Conservation (phyloP, 2,329 filamentous ascomycete species). For the Apiospora saccharicola region DNA sequence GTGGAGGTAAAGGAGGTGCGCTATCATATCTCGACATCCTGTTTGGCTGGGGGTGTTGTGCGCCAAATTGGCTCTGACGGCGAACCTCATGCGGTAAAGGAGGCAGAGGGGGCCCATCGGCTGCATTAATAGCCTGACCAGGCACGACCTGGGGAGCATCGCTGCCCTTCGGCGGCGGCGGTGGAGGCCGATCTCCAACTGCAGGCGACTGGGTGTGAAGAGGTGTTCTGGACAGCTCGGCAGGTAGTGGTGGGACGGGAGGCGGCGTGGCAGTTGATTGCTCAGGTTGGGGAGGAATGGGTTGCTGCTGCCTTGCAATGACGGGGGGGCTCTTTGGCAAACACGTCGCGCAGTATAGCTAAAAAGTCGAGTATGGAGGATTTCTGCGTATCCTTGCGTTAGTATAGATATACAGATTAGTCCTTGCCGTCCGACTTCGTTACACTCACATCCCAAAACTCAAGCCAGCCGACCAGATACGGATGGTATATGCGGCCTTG, state of each 20-base stretch:
- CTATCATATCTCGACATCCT: constrained; percentile 44
- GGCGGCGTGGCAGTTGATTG: constrained; percentile 49
- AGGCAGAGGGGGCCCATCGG: constrained; percentile 42
- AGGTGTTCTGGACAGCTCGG: constrained; percentile 61
- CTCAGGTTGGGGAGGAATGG: background rate
- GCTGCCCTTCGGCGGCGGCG: constrained; percentile 62
- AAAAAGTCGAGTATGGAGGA: constrained; percentile 86
- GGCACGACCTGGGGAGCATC: constrained; percentile 41
- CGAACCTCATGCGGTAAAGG: constrained; percentile 44
- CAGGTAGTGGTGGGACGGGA: constrained; percentile 72
- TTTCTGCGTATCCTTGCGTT: constrained; percentile 61
- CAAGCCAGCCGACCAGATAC: constrained; percentile 87
- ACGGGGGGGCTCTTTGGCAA: constrained; percentile 96
- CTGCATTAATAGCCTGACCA: constrained; percentile 42
- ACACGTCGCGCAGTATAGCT: constrained; percentile 82
- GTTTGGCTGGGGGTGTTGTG: constrained; percentile 33
- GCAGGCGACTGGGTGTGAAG: constrained; percentile 46
- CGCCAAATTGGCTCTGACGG: constrained; percentile 36
- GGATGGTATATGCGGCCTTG: constrained; percentile 96
- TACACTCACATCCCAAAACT: constrained; percentile 85
- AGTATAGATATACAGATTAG: constrained; percentile 27
- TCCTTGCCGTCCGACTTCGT: background rate
- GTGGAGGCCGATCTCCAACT: constrained; percentile 50
- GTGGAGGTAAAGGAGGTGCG: constrained; percentile 43
- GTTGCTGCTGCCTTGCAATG: constrained; percentile 69